These are phyloP conservation scores for Ustilago vetiveriae DNA, from an alignment of 1,284 basidiomycete genomes.

Conservation along the genomic window DNA sequence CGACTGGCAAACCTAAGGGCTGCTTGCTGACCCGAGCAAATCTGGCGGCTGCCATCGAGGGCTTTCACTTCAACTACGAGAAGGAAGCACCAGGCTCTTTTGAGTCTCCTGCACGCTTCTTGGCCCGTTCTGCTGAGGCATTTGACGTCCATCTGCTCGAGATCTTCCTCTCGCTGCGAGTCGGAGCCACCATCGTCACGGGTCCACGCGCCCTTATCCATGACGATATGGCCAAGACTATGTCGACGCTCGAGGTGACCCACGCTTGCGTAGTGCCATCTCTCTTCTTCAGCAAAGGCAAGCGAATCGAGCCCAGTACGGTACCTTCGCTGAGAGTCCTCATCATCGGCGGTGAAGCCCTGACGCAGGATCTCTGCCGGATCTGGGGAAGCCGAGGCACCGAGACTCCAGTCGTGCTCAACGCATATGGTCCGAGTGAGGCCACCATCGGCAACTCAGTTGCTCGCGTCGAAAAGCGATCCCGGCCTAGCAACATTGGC, in stretches of 20 bases:
- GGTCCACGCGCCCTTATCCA: conserved; percentile 57
- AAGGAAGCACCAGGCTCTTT: conserved; percentile 48
- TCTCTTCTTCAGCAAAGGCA: conserved; percentile 59
- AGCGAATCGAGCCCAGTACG: conserved; percentile 47
- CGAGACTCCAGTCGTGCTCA: conserved; percentile 48
- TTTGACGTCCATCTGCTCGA: conserved; percentile 67
- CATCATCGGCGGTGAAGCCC: conserved; percentile 62
- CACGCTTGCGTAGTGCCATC: conserved; percentile 65
- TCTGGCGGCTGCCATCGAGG: conserved; percentile 53
- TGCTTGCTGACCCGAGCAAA: conserved; percentile 58
- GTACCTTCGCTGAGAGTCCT: conserved; percentile 55
- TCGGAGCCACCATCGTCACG: conserved; percentile 63
- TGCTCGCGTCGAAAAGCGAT: conserved; percentile 40
- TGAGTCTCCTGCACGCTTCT: conserved; percentile 42
- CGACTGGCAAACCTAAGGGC: conserved; percentile 62
- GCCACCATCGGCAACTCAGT: conserved; percentile 63
- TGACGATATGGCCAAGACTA: conserved; percentile 59
- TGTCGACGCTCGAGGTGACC: conserved; percentile 52
- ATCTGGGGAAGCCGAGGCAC: conserved; percentile 47
- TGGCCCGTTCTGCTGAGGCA: conserved; percentile 63
- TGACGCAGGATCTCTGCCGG: conserved; percentile 51
- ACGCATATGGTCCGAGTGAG: conserved; percentile 65
- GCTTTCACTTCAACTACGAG: conserved; percentile 48
- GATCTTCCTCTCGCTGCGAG: conserved; percentile 59
- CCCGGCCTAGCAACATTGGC: conserved; percentile 53